Evolutionary conservation across 495 filamentous ascomycete species (phyloP).

Genomic region (Penicillium fimorum): DNA sequence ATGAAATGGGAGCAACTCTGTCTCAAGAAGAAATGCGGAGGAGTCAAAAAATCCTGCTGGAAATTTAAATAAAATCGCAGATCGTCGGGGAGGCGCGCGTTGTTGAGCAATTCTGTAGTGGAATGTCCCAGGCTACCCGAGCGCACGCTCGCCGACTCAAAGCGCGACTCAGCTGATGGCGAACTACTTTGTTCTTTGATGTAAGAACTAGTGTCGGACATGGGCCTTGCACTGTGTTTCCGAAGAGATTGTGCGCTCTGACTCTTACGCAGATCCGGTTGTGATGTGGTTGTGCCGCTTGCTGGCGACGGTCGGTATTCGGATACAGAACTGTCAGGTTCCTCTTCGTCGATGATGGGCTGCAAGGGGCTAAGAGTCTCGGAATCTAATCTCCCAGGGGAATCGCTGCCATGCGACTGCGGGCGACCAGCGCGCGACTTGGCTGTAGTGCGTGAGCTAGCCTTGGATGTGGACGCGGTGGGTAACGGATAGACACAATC

Average conservation of each 20-base stretch:
- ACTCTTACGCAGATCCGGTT: slow-evolving; percentile 27
- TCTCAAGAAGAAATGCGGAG: slow-evolving; percentile 79
- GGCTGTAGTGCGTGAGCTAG: slow-evolving; percentile 41
- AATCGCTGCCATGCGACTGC: slow-evolving; percentile 47
- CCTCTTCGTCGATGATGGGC: slow-evolving; percentile 63
- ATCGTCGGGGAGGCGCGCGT: slow-evolving; percentile 58
- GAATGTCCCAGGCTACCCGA: slow-evolving; percentile 35
- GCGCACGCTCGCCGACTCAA: slow-evolving; percentile 36
- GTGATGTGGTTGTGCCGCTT: slow-evolving; percentile 24
- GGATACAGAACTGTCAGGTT: slow-evolving; percentile 30
- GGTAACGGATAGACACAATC: slow-evolving; percentile 81
- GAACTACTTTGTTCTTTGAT: slow-evolving; percentile 41
- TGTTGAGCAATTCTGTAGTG: slow-evolving; percentile 30
- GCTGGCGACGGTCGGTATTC: slow-evolving; percentile 29
- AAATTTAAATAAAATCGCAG: slow-evolving; percentile 77
- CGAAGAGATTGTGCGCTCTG: slow-evolving; percentile 41
- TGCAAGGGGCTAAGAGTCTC: slow-evolving; percentile 53
- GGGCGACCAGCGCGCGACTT: slow-evolving; percentile 43
- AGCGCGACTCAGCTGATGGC: slow-evolving; percentile 44
- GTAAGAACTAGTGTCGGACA: slow-evolving; percentile 21
- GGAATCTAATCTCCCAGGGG: slow-evolving; percentile 45
- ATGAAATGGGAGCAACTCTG: slow-evolving; percentile 68
- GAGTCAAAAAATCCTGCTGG: slow-evolving; percentile 68
- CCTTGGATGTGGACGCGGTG: slow-evolving; percentile 29
- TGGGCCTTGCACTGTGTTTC: slow-evolving; percentile 43